Base-by-base conservation (phyloP, 2,329 filamentous ascomycete species). In the Fusarium nurragi region DNA sequence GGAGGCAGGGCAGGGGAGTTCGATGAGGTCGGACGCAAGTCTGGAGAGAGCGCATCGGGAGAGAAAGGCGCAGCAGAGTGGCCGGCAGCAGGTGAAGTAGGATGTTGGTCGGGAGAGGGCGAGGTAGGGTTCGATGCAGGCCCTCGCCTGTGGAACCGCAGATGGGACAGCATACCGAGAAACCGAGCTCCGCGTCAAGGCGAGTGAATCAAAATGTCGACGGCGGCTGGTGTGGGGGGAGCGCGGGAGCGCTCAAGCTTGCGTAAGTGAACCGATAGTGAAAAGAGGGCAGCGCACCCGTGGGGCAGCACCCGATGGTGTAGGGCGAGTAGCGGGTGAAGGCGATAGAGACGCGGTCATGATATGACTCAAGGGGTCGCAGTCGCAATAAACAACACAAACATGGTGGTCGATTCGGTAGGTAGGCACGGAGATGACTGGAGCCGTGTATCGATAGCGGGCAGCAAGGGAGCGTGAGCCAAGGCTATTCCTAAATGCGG, bases 91-190 rank as follows among this genome's bases (percentile, higher is more conserved):
- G 76, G 73, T 56, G 76, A 81, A 68, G 64, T 77, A 67, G 80
- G 81, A 36, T 78, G 72, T 54, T 80, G 81, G 54, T 86, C 84
- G 50, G 80, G 78, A 23, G 79, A 72, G 6, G 85, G 84, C 30
- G 85, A 86, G 22, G 81, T 78, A 60, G 85, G 84, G 76, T 82
- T 85, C 53, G 84, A 86, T 34, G 47, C 30, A 67, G 81, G 80
- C 44, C 79, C 84, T 70, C 84, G 83, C 69, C 85, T 83, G 70
- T 87, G 85, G 75, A 87, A 86, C 70, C 84, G 84, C 44, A 87
- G 79, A 75, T 84, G 81, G 65, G 82, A 84, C 50, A 84, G 77
- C 83, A 85, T 84, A 63, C 57, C 65, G 65, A 54, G 40, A 34
- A 47, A 37, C 43, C 40, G 52, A 64, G 68, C 65, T 66, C 61